phyloP scores from a whole-genome alignment of 352 stramenopile genomes.

The Pythium volutum region DNA sequence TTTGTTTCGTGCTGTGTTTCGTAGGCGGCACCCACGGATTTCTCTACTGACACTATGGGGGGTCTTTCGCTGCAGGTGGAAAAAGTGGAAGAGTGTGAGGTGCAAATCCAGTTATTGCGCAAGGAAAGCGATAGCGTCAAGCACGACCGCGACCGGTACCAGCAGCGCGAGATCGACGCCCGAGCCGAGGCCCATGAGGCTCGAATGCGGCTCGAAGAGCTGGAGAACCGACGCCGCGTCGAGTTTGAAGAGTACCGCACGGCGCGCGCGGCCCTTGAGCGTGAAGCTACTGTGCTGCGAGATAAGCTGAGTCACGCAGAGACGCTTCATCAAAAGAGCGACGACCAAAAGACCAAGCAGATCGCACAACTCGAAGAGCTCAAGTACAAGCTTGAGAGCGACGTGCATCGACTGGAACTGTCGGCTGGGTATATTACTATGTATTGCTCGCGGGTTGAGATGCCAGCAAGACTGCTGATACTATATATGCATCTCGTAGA shows the following conservation, averaged over 20 bases:
- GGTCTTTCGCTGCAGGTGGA: slow-evolving; percentile 32
- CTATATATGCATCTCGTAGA: slow-evolving; percentile 14
- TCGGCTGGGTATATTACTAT: slow-evolving; percentile 31
- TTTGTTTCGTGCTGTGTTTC: slow-evolving; percentile 14
- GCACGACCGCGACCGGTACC: slow-evolving; percentile 59
- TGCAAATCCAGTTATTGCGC: slow-evolving; percentile 38
- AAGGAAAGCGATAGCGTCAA: slow-evolving; percentile 45
- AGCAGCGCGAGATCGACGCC: slow-evolving; percentile 58
- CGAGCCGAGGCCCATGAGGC: slow-evolving; percentile 56
- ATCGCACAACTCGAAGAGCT: slow-evolving; percentile 57
- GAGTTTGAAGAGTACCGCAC: slow-evolving; percentile 74
- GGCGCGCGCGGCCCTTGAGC: slow-evolving; percentile 44
- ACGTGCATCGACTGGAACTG: slow-evolving; percentile 44
- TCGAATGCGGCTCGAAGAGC: slow-evolving; percentile 65
- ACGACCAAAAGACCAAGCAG: slow-evolving; percentile 53
- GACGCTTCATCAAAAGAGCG: slow-evolving; percentile 35
- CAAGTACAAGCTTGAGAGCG: slow-evolving; percentile 57
- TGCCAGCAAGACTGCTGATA: neutral
- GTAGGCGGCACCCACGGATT: neutral
- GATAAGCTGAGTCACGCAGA: slow-evolving; percentile 56
- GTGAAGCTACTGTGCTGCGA: slow-evolving; percentile 44
- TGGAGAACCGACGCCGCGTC: slow-evolving; percentile 54
- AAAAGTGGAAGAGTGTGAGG: slow-evolving; percentile 48
- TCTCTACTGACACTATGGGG: neutral
- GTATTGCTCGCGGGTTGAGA: neutral